These are phyloP conservation scores for Ganoderma multipileum DNA, from an alignment of 1,284 basidiomycete genomes.

Conservation along the genomic window DNA sequence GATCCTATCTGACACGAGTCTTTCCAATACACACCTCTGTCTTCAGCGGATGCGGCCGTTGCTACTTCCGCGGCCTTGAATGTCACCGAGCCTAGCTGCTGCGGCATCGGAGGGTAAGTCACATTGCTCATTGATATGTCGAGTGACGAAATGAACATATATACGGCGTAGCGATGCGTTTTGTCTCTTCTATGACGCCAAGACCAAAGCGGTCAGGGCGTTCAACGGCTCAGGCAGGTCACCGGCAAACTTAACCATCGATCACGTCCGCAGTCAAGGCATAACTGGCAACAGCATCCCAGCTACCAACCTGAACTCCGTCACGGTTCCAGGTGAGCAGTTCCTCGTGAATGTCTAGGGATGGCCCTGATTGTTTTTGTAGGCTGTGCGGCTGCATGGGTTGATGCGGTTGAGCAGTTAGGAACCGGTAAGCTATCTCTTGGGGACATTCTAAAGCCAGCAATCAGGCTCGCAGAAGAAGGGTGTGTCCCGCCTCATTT, in stretches of 20 bases:
- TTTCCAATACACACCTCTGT: background rate
- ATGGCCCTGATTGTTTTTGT: too few relatives aligned
- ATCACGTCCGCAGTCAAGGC: slow-evolving; percentile 76
- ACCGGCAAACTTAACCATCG: slow-evolving; percentile 81
- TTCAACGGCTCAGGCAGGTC: slow-evolving; percentile 89
- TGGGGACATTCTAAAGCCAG: slow-evolving; percentile 87
- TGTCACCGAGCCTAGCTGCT: slow-evolving; percentile 83
- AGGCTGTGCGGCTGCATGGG: slow-evolving; percentile 94
- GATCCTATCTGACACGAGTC: background rate
- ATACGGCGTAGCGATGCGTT: slow-evolving; percentile 77
- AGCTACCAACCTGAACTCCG: slow-evolving; percentile 80
- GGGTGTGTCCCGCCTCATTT: slow-evolving; percentile 54
- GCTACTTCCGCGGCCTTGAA: slow-evolving; percentile 90
- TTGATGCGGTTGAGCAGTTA: slow-evolving; percentile 85
- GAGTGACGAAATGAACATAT: background rate
- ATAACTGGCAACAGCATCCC: slow-evolving; percentile 75
- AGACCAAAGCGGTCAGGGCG: slow-evolving; percentile 80
- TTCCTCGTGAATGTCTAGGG: too few relatives aligned
- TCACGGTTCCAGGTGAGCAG: slow-evolving; percentile 84
- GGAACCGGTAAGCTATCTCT: slow-evolving; percentile 85
- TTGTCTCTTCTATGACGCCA: slow-evolving; percentile 90
- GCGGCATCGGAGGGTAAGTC: slow-evolving; percentile 81
- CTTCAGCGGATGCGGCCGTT: slow-evolving; percentile 73
- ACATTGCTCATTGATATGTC: background rate
- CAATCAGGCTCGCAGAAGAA: slow-evolving; percentile 85